A percentile compares a stretch with the other conserved stretches of the same genome.
Conservation (phyloP, 495 filamentous ascomycete species). For the Penicillium canariense region DNA sequence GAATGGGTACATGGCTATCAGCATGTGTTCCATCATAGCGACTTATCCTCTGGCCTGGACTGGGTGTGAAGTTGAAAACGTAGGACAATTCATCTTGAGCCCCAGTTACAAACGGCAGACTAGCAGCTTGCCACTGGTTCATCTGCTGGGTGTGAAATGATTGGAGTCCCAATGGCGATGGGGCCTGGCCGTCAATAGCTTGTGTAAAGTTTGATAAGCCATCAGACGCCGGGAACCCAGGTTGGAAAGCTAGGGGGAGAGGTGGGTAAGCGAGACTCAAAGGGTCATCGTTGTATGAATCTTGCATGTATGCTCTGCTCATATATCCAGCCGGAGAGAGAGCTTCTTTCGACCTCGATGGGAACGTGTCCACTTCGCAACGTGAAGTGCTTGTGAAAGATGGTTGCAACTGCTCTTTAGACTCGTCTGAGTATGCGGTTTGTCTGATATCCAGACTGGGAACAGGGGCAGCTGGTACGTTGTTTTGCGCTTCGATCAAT, state of each 20-base stretch:
- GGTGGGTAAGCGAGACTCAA: conserved; percentile 37
- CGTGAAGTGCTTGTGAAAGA: background rate
- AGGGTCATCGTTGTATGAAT: conserved; percentile 15
- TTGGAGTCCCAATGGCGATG: background rate
- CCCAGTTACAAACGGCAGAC: background rate
- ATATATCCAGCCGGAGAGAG: background rate
- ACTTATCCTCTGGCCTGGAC: conserved; percentile 18
- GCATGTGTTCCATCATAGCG: conserved; percentile 8
- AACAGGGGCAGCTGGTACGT: conserved; percentile 11
- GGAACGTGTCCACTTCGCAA: too few species aligned
- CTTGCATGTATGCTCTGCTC: conserved; percentile 6
- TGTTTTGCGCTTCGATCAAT: conserved; percentile 25
- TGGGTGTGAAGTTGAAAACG: conserved; percentile 3
- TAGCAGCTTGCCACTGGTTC: conserved; percentile 4
- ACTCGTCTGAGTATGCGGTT: conserved; percentile 34
- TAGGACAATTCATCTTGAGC: conserved; percentile 4
- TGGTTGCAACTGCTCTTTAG: conserved; percentile 8
- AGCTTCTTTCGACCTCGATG: too few species aligned
- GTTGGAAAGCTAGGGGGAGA: conserved; percentile 33
- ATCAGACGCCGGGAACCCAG: conserved; percentile 13
- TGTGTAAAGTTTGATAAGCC: conserved; percentile 1
- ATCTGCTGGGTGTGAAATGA: background rate
- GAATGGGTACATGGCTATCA: background rate
- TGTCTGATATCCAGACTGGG: conserved; percentile 34
- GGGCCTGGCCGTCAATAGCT: background rate